These are phyloP conservation scores for Moricandia moricandioides DNA, from an alignment of 345 rosid species.

Conservation along the genomic window DNA sequence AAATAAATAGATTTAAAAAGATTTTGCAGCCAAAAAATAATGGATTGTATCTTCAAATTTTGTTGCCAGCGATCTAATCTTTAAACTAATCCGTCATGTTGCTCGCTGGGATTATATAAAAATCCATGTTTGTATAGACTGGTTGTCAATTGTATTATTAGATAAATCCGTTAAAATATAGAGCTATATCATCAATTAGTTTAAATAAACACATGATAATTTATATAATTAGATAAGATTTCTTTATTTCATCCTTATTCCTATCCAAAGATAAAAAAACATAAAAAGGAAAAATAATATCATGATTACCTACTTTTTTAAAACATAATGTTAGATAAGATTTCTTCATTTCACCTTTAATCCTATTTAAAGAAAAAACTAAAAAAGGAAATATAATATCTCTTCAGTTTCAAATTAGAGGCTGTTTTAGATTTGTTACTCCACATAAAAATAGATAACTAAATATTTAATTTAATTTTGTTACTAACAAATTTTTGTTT, in stretches of 20 bases:
- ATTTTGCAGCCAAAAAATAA: not conserved
- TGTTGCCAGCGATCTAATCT: not conserved
- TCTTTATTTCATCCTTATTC: not conserved
- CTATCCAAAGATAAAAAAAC: not conserved
- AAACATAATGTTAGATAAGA: not conserved
- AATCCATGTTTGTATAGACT: not conserved
- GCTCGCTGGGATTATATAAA: not conserved
- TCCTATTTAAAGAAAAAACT: not conserved
- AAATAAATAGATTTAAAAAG: not conserved
- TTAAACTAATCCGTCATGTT: not conserved
- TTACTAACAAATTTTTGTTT: too few relatives aligned
- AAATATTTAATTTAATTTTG: too few relatives aligned
- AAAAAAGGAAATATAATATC: not conserved
- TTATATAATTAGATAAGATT: not conserved
- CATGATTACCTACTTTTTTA: too few relatives aligned
- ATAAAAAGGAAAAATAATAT: not conserved
- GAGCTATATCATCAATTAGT: not conserved
- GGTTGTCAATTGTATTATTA: not conserved
- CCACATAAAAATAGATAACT: too few relatives aligned
- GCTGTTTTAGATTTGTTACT: too few relatives aligned
- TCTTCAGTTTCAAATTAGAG: too few relatives aligned
- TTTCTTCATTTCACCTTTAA: not conserved
- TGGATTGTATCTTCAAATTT: not conserved
- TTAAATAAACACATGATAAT: not conserved
- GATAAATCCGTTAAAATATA: not conserved